A percentile compares a stretch with the other conserved stretches of the same genome.
phyloP scores from a whole-genome alignment of 1,139 yeast species.

The Hemisphaericaspora xylofermentans region DNA sequence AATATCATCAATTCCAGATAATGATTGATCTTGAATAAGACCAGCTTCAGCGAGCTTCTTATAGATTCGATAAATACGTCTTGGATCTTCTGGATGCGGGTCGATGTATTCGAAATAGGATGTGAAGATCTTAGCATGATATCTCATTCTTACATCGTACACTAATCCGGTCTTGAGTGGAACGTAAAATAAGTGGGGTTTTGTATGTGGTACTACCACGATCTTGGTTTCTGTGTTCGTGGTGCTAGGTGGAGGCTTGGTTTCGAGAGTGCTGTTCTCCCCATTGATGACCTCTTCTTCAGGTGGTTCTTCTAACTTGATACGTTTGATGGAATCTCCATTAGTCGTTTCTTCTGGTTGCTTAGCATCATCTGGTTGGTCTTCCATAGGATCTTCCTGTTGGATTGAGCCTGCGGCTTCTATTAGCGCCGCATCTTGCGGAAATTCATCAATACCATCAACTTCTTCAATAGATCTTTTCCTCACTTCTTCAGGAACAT shows the following conservation, averaged over 20 bases:
- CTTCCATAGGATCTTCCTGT: neutral
- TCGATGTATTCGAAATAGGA: conserved; percentile 92
- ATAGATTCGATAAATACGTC: conserved; percentile 91
- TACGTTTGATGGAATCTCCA: conserved; percentile 7
- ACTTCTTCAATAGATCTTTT: neutral
- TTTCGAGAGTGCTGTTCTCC: neutral
- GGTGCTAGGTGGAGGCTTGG: neutral
- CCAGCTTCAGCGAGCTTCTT: conserved; percentile 95
- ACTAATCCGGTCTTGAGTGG: conserved; percentile 90
- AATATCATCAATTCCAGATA: conserved; percentile 77
- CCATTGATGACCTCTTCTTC: too few species aligned
- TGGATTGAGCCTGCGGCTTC: neutral
- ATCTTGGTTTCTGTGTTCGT: conserved; percentile 19
- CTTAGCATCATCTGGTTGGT: neutral
- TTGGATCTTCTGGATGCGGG: conserved; percentile 99
- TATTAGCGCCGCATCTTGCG: neutral
- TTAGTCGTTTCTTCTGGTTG: neutral
- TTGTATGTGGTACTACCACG: conserved; percentile 53
- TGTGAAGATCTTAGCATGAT: conserved; percentile 92
- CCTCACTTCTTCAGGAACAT: neutral
- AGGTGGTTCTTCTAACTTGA: conserved; percentile 12
- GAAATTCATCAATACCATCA: neutral
- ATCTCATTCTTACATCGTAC: conserved; percentile 95
- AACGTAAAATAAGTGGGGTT: conserved; percentile 60
- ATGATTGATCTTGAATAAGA: conserved; percentile 72